These are phyloP conservation scores for Alisma plantagoaquatica DNA, from an alignment of 106 monocot species.

Conservation along the genomic window DNA sequence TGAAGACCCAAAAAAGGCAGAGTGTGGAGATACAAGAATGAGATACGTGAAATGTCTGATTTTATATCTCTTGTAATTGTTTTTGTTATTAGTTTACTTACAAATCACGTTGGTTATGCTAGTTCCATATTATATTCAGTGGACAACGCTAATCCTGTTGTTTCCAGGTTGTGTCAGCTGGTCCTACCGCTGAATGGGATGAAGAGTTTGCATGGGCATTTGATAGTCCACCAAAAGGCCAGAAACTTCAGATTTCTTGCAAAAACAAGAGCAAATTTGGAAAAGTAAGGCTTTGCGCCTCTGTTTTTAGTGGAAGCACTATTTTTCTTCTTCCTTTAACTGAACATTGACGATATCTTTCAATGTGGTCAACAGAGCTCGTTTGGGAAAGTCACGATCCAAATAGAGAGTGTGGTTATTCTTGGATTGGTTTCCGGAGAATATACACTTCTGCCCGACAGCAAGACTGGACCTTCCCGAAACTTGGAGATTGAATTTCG, in stretches of 20 bases:
- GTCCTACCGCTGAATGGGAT: slow-evolving; percentile 94
- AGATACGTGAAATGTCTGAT: no score
- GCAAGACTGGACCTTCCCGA: slow-evolving; percentile 67
- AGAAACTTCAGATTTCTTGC: slow-evolving; percentile 99
- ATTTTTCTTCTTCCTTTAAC: neutral
- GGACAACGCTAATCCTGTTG: no score
- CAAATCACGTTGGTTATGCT: no score
- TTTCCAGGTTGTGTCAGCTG: slow-evolving; percentile 78
- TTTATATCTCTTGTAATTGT: no score
- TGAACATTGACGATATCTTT: neutral
- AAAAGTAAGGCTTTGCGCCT: slow-evolving; percentile 44
- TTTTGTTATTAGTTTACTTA: no score
- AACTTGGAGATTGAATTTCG: slow-evolving; percentile 97
- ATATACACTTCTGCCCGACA: slow-evolving; percentile 83
- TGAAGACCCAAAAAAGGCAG: no score
- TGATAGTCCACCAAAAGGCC: slow-evolving; percentile 92
- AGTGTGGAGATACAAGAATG: no score
- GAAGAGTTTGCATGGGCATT: slow-evolving; percentile 98
- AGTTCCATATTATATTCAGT: no score
- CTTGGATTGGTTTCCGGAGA: slow-evolving; percentile 90
- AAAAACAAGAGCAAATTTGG: slow-evolving; percentile 99
- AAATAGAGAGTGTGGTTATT: slow-evolving; percentile 97
- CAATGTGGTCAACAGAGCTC: slow-evolving; percentile 48
- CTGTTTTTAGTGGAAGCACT: neutral
- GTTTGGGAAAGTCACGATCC: slow-evolving; percentile 96